phyloP scores from a whole-genome alignment of 805 yeast genomes.

The Schwanniomyces yamadae region DNA sequence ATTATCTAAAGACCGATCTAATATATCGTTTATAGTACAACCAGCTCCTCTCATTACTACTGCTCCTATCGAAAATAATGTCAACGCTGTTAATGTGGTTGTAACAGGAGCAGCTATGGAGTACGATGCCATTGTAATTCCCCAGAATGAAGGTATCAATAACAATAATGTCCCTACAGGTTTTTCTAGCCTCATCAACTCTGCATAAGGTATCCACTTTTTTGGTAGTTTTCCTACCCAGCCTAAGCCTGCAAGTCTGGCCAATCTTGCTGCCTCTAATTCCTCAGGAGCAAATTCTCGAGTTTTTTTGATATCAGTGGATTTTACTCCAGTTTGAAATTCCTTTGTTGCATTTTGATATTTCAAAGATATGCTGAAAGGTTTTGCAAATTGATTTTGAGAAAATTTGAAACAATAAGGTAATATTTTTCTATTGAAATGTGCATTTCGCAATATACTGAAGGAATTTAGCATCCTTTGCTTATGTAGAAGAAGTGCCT shows the following conservation, averaged over 20 bases:
- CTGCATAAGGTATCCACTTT: conserved; percentile 84
- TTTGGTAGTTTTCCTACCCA: conserved; percentile 65
- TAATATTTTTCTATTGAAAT: too few species aligned
- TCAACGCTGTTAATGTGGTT: conserved; percentile 59
- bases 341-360: background rate
- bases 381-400: too few species aligned
- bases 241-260: conserved; percentile 44
- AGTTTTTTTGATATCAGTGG: conserved; percentile 1
- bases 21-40: conserved; percentile 88
- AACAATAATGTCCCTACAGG: conserved; percentile 94
- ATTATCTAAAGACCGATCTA: conserved; percentile 79
- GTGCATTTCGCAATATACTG: too few species aligned
- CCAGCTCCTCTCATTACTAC: conserved; percentile 97
- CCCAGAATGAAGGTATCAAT: conserved; percentile 87
- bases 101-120: conserved; percentile 66
- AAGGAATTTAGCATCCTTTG: too few species aligned
- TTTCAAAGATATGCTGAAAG: background rate
- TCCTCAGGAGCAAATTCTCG: conserved; percentile 38
- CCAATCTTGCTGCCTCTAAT: conserved; percentile 48
- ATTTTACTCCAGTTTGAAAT: too few species aligned
- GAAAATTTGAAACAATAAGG: too few species aligned
- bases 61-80: conserved; percentile 80
- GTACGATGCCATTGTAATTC: conserved; percentile 85
- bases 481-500: too few species aligned
- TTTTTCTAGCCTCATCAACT: conserved; percentile 84